Percentiles rank a stretch among this genome's conserved stretches.
phyloP scores from a whole-genome alignment of 345 rosid genomes.

The Passiflora organensis region DNA sequence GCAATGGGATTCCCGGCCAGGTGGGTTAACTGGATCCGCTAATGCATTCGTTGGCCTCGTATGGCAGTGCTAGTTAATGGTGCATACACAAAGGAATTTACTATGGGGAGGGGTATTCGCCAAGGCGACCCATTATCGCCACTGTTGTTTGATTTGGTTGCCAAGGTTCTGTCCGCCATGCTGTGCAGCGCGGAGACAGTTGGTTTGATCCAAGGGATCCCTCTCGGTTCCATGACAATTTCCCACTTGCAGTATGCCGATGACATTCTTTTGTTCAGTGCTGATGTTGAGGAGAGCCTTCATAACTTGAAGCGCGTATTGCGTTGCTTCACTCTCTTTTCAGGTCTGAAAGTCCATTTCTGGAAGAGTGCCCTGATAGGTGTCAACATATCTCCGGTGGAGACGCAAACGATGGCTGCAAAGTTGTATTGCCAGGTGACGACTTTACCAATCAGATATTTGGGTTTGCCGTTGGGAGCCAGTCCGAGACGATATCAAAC shows the following conservation, averaged over 20 bases:
- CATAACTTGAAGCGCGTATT: background rate
- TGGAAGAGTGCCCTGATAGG: background rate
- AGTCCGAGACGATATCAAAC: too few relatives aligned
- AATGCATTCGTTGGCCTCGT: background rate
- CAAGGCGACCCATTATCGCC: constrained; percentile 1
- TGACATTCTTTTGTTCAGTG: too few relatives aligned
- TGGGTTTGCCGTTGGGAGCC: too few relatives aligned
- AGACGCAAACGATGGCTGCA: background rate
- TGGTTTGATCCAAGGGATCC: background rate
- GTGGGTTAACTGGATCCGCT: background rate
- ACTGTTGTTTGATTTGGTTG: background rate
- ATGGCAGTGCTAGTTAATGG: background rate
- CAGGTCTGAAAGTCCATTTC: background rate
- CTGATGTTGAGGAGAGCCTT: too few relatives aligned
- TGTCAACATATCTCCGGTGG: background rate
- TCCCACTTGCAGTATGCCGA: background rate
- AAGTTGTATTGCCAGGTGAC: background rate
- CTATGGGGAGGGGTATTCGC: too few relatives aligned
- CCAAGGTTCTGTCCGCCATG: background rate
- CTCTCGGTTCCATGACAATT: background rate
- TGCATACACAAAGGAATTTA: background rate
- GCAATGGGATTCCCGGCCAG: background rate
- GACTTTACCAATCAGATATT: too few relatives aligned
- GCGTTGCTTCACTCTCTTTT: background rate
- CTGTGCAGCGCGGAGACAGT: background rate